Evolutionary conservation across 2,329 filamentous ascomycete genomes (phyloP).

Genomic region (Aspergillus tanneri): DNA sequence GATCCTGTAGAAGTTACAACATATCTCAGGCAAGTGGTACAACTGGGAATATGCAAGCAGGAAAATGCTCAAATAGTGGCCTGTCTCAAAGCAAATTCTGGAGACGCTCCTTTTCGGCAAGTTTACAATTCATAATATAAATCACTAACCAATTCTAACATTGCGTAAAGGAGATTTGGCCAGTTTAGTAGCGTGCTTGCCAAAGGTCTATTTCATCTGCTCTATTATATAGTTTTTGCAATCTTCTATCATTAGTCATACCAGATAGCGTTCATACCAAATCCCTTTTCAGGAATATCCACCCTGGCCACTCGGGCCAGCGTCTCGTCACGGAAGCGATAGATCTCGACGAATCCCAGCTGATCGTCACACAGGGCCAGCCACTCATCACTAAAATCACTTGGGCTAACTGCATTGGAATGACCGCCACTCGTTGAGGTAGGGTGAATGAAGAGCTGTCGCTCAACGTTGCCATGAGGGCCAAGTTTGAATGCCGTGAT

Average conservation of each 20-base stretch:
- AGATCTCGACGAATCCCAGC: constrained; percentile 83
- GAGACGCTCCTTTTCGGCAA: no score
- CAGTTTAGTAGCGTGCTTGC: no score
- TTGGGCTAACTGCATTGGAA: constrained; percentile 82
- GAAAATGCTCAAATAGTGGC: no score
- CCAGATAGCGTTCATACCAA: constrained; percentile 97
- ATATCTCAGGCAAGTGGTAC: no score
- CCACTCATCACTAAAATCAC: constrained; percentile 84
- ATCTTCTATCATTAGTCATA: constrained; percentile 60
- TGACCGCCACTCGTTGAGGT: constrained; percentile 86
- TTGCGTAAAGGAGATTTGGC: no score
- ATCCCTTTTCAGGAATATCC: constrained; percentile 80
- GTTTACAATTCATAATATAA: no score
- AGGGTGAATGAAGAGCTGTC: constrained; percentile 76
- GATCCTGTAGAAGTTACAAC: no score
- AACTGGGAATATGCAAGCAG: no score
- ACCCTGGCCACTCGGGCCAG: constrained; percentile 73
- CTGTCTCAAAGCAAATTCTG: no score
- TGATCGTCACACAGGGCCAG: constrained; percentile 87
- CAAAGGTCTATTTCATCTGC: neutral
- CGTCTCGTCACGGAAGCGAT: constrained; percentile 80
- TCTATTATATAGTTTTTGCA: neutral
- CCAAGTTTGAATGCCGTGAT: constrained; percentile 75
- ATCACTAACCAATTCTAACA: no score
- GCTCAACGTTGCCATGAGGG: constrained; percentile 68